A percentile compares a stretch with the other conserved stretches of the same genome.
phyloP scores from a whole-genome alignment of 2,329 filamentous ascomycete genomes.

The Colletotrichum sp. region DNA sequence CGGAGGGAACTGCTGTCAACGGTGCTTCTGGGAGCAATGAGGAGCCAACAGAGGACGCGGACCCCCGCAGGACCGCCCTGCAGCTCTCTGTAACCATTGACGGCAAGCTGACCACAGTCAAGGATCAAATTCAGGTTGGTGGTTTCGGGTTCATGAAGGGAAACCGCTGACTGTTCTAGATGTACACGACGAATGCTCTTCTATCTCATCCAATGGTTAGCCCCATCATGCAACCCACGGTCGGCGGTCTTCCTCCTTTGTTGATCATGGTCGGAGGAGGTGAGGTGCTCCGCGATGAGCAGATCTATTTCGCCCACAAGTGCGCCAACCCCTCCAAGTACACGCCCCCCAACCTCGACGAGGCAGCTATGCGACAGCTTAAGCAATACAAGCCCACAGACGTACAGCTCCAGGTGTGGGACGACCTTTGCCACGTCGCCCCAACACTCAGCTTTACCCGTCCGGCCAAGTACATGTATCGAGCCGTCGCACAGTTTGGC shows the following conservation, averaged over 20 bases:
- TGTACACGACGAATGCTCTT: slow-evolving; percentile 83
- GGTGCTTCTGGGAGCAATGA: background rate
- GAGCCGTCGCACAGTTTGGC: slow-evolving; percentile 89
- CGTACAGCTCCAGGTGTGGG: slow-evolving; percentile 95
- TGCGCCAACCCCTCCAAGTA: slow-evolving; percentile 84
- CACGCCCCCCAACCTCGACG: slow-evolving; percentile 69
- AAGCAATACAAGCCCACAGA: slow-evolving; percentile 80
- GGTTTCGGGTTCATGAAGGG: too few species aligned
- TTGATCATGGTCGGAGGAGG: slow-evolving; percentile 87
- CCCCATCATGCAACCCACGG: slow-evolving; percentile 82
- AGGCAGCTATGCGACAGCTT: slow-evolving; percentile 63
- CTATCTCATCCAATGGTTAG: slow-evolving; percentile 89
- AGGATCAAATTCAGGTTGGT: slow-evolving; percentile 87
- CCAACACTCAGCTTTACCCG: slow-evolving; percentile 93
- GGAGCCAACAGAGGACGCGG: background rate
- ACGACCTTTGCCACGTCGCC: slow-evolving; percentile 90
- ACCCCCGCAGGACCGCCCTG: slow-evolving; percentile 26
- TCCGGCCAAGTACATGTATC: slow-evolving; percentile 97
- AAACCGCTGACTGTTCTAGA: slow-evolving; percentile 36
- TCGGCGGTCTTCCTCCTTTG: slow-evolving; percentile 88
- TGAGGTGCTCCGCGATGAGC: slow-evolving; percentile 90
- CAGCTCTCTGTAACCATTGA: slow-evolving; percentile 71
- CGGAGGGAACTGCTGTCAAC: slow-evolving; percentile 12
- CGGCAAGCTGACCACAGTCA: slow-evolving; percentile 73
- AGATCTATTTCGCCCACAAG: slow-evolving; percentile 94